phyloP scores from a whole-genome alignment of 2,329 filamentous ascomycete species.

The Fusarium chuoi region DNA sequence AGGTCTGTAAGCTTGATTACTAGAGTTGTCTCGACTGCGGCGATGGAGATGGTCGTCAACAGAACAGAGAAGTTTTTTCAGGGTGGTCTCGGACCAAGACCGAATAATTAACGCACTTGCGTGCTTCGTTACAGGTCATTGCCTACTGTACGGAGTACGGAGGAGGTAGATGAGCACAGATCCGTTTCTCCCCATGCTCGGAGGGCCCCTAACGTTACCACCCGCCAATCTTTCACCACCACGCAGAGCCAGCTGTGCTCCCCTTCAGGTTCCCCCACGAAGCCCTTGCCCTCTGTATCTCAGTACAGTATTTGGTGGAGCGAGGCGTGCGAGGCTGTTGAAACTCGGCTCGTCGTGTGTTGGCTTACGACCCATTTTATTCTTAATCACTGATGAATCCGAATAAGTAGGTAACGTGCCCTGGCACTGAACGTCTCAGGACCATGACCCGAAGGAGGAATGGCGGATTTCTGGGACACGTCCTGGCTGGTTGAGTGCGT shows the following conservation, averaged over 20 bases:
- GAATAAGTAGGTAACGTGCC: constrained; percentile 18
- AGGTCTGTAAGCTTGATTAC: constrained; percentile 25
- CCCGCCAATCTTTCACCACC: constrained; percentile 31
- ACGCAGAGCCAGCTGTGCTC: constrained; percentile 21
- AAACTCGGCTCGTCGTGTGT: constrained; percentile 35
- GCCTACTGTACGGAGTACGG: background rate
- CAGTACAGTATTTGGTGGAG: constrained; percentile 1
- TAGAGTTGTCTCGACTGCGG: constrained; percentile 32
- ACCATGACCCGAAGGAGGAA: constrained; percentile 6
- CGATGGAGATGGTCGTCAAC: constrained; percentile 1
- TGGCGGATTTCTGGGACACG: constrained; percentile 25
- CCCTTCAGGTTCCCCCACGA: constrained; percentile 22
- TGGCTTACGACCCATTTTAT: constrained; percentile 30
- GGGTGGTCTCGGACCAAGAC: constrained; percentile 12
- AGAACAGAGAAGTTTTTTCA: constrained; percentile 12
- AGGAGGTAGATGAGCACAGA: constrained; percentile 4
- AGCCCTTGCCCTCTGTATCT: background rate
- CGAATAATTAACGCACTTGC: constrained; percentile 11
- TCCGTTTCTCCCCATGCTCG: constrained; percentile 1
- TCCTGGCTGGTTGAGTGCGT: constrained; percentile 23
- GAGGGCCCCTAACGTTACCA: constrained; percentile 8
- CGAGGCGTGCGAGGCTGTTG: constrained; percentile 8
- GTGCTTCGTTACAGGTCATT: constrained; percentile 1
- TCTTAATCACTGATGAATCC: constrained; percentile 23
- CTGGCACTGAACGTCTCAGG: constrained; percentile 26